Base-by-base conservation (phyloP, 208 protist species). In the Leishmania martiniquensis region DNA sequence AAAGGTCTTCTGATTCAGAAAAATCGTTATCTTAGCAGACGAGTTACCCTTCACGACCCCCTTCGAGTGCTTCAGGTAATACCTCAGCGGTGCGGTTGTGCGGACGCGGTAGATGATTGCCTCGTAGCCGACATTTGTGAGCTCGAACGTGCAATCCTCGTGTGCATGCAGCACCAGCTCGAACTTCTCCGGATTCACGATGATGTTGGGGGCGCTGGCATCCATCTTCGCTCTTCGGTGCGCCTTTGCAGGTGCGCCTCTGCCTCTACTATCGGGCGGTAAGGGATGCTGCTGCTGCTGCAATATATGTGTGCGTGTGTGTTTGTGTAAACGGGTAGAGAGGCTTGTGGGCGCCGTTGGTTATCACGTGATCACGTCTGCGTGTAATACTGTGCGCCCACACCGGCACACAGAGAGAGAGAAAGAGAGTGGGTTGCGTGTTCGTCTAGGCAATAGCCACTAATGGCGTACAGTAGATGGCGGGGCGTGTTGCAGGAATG, bases 61-160 rank as follows among this genome's bases (percentile, higher is more conserved):
- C 73, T 95, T 97, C 45, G 86, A 89, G 75, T 93, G 89, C 62
- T 88, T 91, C 71, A 97, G 88, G 37, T 92, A 77, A 79, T 94
- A 97, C 32, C 86, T 89, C 57, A 90, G 65, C 34, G 90, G 93
- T 17, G 79, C 83, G 42, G 90, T 95, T 15, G 91, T 95, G 68
- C 91, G 82, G 7, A 95, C 74, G 57, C 90, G 91, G 70, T 91
- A 97, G 70, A 97, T 78, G 54, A 97, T 77, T 1, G 88, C 78
- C 54, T 94, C 89, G 45, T 90, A 94, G 29, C 90, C 87, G 54
- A 97, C 87, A 54, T 97, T 97, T 29, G 88, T 94, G 15, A 97
- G 75, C 69, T 91, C 85, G 47, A 97, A 78, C 13, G 90, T 91
- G 83, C 84, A 91, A 67, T 91, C 85, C 42, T 93, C 89, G 52